Base-by-base conservation (phyloP, 225 moss, liverwort and hornwort genomes). In the Bryum argenteum region DNA sequence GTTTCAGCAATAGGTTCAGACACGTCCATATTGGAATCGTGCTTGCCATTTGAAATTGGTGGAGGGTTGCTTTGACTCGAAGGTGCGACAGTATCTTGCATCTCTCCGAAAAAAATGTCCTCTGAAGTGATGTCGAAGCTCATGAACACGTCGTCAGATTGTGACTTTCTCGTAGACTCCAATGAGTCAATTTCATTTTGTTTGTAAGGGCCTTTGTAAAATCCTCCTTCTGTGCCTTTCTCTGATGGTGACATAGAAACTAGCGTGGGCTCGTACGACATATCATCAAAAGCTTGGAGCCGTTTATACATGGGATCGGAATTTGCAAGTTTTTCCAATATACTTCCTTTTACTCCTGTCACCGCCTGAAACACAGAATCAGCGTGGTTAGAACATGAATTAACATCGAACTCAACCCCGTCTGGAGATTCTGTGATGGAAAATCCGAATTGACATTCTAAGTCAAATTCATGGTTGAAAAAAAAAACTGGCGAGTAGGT, bases 271-370 rank as follows among this genome's bases (percentile, higher is more conserved):
- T 72, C 79, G 12, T 81, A 68, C 39, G 75, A 71, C 19, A 17
- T 20, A 50, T 54, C 43, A 43, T 84, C 81, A 56, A 87, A 65
- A 77, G 69, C 69, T 79, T 77, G 77, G 26, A 87, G 70, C 21
- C 82, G 74, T 77, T 63, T 79, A 58, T 84, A 84, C 77, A 79
- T 79, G 61, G 87, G 68, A 65, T 87, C 79, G 37, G 84, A 72
- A 11, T 79, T 53, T 24, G 79, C 81, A 20, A 84, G 77, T 67
- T 84, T 77, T 66, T 87, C 87, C 53, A 87, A 19, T 69, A 63
- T 37, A 60, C 82, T 82, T 53, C 79, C 84, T 76, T 84, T 84
- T 39, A 87, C 84, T 54, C 79, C 81, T 37, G 75, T 0, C 42
- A 87, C 84, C 57, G 87, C 79, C 87, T 87, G 63, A 60, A 41